These are phyloP conservation scores for Dryadomyces quercivorus DNA, from an alignment of 2,329 filamentous ascomycete species.

Conservation along the genomic window DNA sequence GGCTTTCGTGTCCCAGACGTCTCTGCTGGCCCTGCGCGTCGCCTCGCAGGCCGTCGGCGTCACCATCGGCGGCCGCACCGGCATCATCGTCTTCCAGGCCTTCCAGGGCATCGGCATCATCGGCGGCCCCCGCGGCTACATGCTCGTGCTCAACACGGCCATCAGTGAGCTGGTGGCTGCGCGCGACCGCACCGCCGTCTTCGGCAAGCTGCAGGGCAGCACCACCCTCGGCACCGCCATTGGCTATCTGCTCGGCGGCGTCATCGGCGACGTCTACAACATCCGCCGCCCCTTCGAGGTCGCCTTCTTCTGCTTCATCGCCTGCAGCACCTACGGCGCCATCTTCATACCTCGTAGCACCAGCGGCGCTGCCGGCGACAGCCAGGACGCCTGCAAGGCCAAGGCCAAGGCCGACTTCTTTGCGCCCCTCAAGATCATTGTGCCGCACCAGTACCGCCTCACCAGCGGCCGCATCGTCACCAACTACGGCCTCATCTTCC, in stretches of 20 bases:
- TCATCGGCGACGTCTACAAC: slow-evolving; percentile 48
- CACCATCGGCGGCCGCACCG: slow-evolving; percentile 40
- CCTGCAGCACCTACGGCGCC: not conserved
- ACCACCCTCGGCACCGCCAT: slow-evolving; percentile 54
- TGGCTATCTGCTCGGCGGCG: slow-evolving; percentile 50
- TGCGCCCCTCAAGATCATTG: slow-evolving; percentile 48
- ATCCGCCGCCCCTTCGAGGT: slow-evolving; percentile 52
- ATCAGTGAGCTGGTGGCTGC: slow-evolving; percentile 51
- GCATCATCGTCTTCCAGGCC: slow-evolving; percentile 53
- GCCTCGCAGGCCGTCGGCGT: slow-evolving; percentile 53
- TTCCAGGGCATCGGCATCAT: slow-evolving; percentile 56
- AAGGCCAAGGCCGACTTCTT: slow-evolving; percentile 29
- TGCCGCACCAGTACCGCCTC: slow-evolving; percentile 31
- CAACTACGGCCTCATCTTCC: slow-evolving; percentile 49
- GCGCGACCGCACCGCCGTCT: slow-evolving; percentile 45
- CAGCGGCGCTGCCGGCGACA: not conserved
- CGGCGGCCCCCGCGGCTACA: slow-evolving; percentile 55
- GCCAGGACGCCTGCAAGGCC: not conserved
- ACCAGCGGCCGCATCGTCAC: not conserved
- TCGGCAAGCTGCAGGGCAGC: slow-evolving; percentile 52
- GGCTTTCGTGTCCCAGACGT: slow-evolving; percentile 49
- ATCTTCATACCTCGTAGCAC: not conserved
- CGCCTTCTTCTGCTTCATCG: not conserved
- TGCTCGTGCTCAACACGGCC: slow-evolving; percentile 56
- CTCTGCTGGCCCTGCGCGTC: slow-evolving; percentile 51